Conservation (phyloP, 805 yeast genomes). For the Metschnikowia koreensis region DNA sequence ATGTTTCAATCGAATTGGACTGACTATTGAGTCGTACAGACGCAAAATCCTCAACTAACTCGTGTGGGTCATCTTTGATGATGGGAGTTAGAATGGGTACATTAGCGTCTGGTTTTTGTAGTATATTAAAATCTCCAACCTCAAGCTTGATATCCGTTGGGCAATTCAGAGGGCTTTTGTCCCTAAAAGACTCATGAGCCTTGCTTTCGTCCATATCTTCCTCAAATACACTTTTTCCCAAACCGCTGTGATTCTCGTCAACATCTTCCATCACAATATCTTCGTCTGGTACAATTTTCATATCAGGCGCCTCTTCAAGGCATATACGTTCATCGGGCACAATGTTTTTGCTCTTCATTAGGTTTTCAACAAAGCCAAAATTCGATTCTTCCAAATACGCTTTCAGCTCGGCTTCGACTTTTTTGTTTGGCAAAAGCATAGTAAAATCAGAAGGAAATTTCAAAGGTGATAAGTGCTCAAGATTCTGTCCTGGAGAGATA, state of each 20-base stretch:
- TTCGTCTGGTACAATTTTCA: constrained; percentile 5
- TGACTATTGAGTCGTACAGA: constrained; percentile 18
- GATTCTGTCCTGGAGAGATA: constrained; percentile 22
- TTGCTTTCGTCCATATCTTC: background rate
- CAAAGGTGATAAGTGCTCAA: constrained; percentile 27
- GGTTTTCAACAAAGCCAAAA: background rate
- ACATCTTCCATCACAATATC: constrained; percentile 6
- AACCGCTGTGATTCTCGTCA: background rate
- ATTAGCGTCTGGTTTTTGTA: constrained; percentile 1
- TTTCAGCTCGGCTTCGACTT: constrained; percentile 7
- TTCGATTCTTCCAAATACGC: background rate
- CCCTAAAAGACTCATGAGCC: background rate
- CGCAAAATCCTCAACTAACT: constrained; percentile 20
- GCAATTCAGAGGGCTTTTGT: background rate
- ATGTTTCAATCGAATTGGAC: constrained; percentile 27
- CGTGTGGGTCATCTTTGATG: constrained; percentile 4
- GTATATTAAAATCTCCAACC: constrained; percentile 1
- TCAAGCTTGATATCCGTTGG: constrained; percentile 3
- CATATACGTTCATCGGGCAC: constrained; percentile 1
- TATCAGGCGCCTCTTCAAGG: constrained; percentile 4
- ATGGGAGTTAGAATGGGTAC: background rate
- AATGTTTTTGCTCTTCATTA: background rate
- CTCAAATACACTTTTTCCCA: background rate
- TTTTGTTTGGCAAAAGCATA: constrained; percentile 26
- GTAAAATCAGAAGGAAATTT: constrained; percentile 34